phyloP scores from a whole-genome alignment of 208 protist species.

The Trypanosoma brucei region DNA sequence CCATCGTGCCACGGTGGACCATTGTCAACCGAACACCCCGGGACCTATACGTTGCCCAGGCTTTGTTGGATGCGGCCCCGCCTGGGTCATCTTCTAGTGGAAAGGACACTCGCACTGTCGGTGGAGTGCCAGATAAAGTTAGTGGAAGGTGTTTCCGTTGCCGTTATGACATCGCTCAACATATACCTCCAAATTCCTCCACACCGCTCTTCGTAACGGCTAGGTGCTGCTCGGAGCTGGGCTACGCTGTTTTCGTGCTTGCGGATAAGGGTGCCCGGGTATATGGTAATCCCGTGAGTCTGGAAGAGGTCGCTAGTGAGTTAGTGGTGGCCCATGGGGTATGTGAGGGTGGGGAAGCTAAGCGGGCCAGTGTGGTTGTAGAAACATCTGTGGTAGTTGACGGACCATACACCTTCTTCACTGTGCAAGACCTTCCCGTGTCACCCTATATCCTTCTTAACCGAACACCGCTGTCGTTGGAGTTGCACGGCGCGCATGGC shows the following conservation, averaged over 20 bases:
- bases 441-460: conserved; percentile 76
- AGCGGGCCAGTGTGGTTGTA: conserved; percentile 42
- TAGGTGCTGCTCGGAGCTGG: conserved; percentile 32
- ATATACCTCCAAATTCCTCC: conserved; percentile 38
- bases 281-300: conserved; percentile 56
- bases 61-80: conserved; percentile 19
- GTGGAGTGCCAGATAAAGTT: not conserved
- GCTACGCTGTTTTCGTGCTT: conserved; percentile 66
- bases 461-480: conserved; percentile 44
- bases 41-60: conserved; percentile 54
- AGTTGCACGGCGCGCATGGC: conserved; percentile 45
- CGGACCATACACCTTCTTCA: conserved; percentile 79
- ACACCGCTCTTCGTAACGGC: conserved; percentile 53
- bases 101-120: not conserved
- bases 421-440: conserved; percentile 52
- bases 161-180: conserved; percentile 2
- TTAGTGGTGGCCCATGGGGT: conserved; percentile 52
- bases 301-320: conserved; percentile 75
- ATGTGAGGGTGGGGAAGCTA: conserved; percentile 1
- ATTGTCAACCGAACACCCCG: conserved; percentile 71
- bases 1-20: conserved; percentile 81
- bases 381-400: conserved; percentile 62
- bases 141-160: conserved; percentile 1
- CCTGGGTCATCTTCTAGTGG: not conserved
- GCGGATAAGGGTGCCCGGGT: conserved; percentile 44